Base-by-base conservation (phyloP, 495 filamentous ascomycete genomes). In the Thermothielavioides terrestris region DNA sequence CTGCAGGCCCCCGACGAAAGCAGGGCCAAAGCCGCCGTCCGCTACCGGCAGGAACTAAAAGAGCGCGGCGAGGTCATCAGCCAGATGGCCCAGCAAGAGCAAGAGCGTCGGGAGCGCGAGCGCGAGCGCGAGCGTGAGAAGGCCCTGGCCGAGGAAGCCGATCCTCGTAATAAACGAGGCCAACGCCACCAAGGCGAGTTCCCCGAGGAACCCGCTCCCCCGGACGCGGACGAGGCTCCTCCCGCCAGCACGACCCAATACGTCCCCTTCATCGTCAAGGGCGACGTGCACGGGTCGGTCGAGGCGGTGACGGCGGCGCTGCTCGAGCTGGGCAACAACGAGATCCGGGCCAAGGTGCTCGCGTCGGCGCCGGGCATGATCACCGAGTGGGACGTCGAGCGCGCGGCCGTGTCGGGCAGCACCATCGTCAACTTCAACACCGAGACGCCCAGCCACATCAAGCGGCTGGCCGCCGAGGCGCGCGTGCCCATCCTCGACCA, bases 281-380 rank as follows among this genome's bases (percentile, higher is more conserved):
- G 81, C 36, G 94, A 99, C 61, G 92, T 97, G 14, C 81, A 80
- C 47, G 92, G 92, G 9, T 95, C 89, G 1, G 90, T 89, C 6
- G 92, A 99, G 65, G 92, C 92, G 5, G 84, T 96, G 7, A 64
- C 83, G 43, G 83, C 86, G 43, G 77, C 83, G 12, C 72, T 97
- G 52, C 68, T 78, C 18, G 76, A 80, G 46, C 68, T 95, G 43
- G 89, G 91, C 25, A 95, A 85, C 70, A 78, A 86, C 54, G 86
- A 94, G 60, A 82, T 97, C 15, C 77, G 70, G 14, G 77, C 89
- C 12, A 79, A 83, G 37, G 77, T 99, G 39, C 76, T 97, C 15
- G 80, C 84, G 21, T 82, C 81, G 2, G 78, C 75, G 10, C 84
- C 95, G 17, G 94, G 94, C 0, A 77, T 83, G 18, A 75, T 96